Percentiles rank a stretch among this genome's conserved stretches.
These are phyloP conservation scores for Teratosphaeria epicoccoides DNA, from an alignment of 2,329 filamentous ascomycete genomes.

Conservation along the genomic window DNA sequence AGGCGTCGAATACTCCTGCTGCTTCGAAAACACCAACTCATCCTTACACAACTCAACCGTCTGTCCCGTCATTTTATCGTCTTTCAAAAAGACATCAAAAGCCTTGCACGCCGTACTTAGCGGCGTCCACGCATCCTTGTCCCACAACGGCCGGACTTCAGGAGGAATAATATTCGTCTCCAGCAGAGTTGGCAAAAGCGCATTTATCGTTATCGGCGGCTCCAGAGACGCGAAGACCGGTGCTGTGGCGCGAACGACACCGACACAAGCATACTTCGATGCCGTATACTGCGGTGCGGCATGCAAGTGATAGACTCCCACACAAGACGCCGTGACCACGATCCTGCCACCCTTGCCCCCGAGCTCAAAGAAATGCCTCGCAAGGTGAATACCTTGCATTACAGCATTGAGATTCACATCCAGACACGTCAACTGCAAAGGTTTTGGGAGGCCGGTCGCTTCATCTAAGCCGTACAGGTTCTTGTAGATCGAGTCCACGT, in stretches of 20 bases:
- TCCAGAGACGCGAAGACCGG: slow-evolving; percentile 20
- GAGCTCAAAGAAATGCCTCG: slow-evolving; percentile 32
- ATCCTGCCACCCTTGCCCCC: slow-evolving; percentile 30
- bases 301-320: slow-evolving; percentile 13
- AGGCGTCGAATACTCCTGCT: slow-evolving; percentile 29
- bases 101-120: slow-evolving; percentile 27
- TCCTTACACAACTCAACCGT: slow-evolving; percentile 32
- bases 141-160: slow-evolving; percentile 19
- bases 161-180: slow-evolving; percentile 25
- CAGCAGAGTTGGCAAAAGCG: slow-evolving; percentile 27
- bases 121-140: slow-evolving; percentile 27
- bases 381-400: slow-evolving; percentile 33
- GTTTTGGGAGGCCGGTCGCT: slow-evolving; percentile 18
- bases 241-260: slow-evolving; percentile 23
- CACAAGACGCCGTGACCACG: slow-evolving; percentile 25
- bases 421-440: slow-evolving; percentile 29
- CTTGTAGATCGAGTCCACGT: slow-evolving; percentile 29
- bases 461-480: slow-evolving; percentile 25
- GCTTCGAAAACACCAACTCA: slow-evolving; percentile 32
- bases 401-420: slow-evolving; percentile 33
- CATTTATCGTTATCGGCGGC: slow-evolving; percentile 25
- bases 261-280: slow-evolving; percentile 20
- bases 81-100: slow-evolving; percentile 24
- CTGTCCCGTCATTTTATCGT: slow-evolving; percentile 29
- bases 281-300: slow-evolving; percentile 11